Evolutionary conservation across 805 yeast genomes (phyloP).

Genomic region (Ogataea trehalophila): DNA sequence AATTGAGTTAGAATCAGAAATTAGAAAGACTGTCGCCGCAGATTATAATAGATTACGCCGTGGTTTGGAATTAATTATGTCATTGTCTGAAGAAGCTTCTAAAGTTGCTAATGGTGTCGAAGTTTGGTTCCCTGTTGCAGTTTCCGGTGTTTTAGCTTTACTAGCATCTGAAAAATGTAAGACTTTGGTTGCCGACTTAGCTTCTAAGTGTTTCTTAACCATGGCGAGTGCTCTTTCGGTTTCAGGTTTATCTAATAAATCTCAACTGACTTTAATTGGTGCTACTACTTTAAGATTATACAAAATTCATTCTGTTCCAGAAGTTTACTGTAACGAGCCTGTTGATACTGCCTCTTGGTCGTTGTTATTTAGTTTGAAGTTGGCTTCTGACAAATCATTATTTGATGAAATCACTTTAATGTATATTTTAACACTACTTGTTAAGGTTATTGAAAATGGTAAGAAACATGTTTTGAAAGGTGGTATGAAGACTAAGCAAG

Average conservation of each 20-base stretch:
- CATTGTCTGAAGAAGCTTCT: constrained; percentile 46
- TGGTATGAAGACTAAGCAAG: constrained; percentile 43
- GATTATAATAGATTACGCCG: constrained; percentile 38
- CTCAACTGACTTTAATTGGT: constrained; percentile 52
- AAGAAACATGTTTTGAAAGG: constrained; percentile 49
- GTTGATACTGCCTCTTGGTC: constrained; percentile 53
- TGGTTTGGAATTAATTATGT: constrained; percentile 47
- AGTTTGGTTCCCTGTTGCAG: constrained; percentile 70
- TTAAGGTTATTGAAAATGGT: constrained; percentile 63
- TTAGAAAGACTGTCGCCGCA: constrained; percentile 43
- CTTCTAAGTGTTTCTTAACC: constrained; percentile 46
- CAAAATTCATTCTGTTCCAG: constrained; percentile 41
- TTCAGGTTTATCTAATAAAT: constrained; percentile 44
- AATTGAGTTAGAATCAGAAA: constrained; percentile 51
- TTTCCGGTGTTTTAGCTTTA: constrained; percentile 43
- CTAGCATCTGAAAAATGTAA: constrained; percentile 31
- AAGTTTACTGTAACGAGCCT: constrained; percentile 45
- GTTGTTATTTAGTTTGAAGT: constrained; percentile 69
- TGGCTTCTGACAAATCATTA: constrained; percentile 66
- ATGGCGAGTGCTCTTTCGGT: constrained; percentile 43
- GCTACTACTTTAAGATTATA: constrained; percentile 62
- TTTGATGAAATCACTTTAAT: constrained; percentile 65
- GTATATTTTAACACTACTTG: constrained; percentile 71
- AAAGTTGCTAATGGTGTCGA: constrained; percentile 59
- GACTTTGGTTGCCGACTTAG: constrained; percentile 32